Base-by-base conservation (phyloP, 2,329 filamentous ascomycete species). In the Phaeosphaeriaceae sp. region DNA sequence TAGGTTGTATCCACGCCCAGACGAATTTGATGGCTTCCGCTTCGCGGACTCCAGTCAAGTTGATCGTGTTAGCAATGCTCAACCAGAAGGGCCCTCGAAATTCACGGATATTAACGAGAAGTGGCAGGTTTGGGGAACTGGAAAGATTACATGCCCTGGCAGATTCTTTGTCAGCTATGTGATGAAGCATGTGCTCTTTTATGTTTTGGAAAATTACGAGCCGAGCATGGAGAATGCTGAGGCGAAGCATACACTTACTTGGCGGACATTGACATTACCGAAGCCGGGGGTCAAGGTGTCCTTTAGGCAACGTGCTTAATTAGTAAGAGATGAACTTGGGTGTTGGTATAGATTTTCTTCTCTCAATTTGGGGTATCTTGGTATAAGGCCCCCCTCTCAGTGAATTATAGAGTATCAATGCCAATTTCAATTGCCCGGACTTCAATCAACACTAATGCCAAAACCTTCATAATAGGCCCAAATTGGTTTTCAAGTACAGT, bases 1-100 rank as follows among this genome's bases (percentile, higher is more conserved):
- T 3, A 18, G 21, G 11, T 29, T 56, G n/a, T 63, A 36, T 26
- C 48, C 58, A 3, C 23, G 50, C 26, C 34, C 60, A 7, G 43
- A 50, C 1, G 40, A 48, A 9, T 63, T 63, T 40, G 54, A 55
- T 16, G 60, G 60, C 21, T 63, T 63, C 51, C 56, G 60, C 12
- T 57, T 57, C 33, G 53, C 52, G 1, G 45, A 58, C 42, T 55
- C 57, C 12, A 33, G 33, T 4, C 46, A 55, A 0, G 40, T 55
- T 2, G 42, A 46, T 18, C 40, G 30, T 42, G 42, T 18, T 39
- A 48, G 21, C 9, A 48, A 3, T 11, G 15, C 4, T 46, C 17
- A 40, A 46, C 21, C 37, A 40, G 6, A 46, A 43, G 48, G 45
- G 33, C 52, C 54, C 0, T 50, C 52, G 1, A 53, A 53, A 33